These are phyloP conservation scores for Colletotrichum sp. DNA, from an alignment of 2,329 filamentous ascomycete genomes.

Conservation along the genomic window DNA sequence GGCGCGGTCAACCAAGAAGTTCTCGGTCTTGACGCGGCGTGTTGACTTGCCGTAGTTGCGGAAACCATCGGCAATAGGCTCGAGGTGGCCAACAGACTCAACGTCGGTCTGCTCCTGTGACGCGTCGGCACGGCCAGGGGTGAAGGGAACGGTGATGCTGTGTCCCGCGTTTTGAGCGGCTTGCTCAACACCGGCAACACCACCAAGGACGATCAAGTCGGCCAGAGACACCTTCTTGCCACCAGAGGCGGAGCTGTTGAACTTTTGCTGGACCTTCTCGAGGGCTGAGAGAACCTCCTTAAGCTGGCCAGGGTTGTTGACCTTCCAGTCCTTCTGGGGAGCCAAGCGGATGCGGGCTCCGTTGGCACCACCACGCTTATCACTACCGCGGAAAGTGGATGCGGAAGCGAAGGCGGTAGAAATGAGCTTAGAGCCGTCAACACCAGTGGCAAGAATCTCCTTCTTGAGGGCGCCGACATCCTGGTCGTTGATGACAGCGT, in stretches of 20 bases:
- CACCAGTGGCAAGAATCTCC: slow-evolving; percentile 64
- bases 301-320: slow-evolving; percentile 75
- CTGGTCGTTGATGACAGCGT: slow-evolving; percentile 64
- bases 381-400: slow-evolving; percentile 74
- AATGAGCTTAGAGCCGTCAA: slow-evolving; percentile 67
- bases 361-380: slow-evolving; percentile 85
- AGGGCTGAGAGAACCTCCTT: slow-evolving; percentile 64
- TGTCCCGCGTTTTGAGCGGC: slow-evolving; percentile 55
- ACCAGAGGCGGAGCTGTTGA: slow-evolving; percentile 68
- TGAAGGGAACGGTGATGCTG: slow-evolving; percentile 70
- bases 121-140: slow-evolving; percentile 74
- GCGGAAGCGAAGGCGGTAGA: slow-evolving; percentile 72
- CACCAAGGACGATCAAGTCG: slow-evolving; percentile 78
- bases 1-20: slow-evolving; percentile 74
- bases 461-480: slow-evolving; percentile 71
- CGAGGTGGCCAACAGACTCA: slow-evolving; percentile 67
- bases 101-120: slow-evolving; percentile 75
- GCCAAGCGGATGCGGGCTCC: slow-evolving; percentile 77
- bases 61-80: slow-evolving; percentile 76
- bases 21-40: slow-evolving; percentile 66
- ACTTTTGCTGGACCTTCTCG: slow-evolving; percentile 69
- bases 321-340: slow-evolving; percentile 74
- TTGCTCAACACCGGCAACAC: slow-evolving; percentile 74
- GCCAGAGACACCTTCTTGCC: slow-evolving; percentile 78
- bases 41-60: slow-evolving; percentile 75